Base-by-base conservation (phyloP, 1,284 basidiomycete species). In the Cryptococcus neoformans region DNA sequence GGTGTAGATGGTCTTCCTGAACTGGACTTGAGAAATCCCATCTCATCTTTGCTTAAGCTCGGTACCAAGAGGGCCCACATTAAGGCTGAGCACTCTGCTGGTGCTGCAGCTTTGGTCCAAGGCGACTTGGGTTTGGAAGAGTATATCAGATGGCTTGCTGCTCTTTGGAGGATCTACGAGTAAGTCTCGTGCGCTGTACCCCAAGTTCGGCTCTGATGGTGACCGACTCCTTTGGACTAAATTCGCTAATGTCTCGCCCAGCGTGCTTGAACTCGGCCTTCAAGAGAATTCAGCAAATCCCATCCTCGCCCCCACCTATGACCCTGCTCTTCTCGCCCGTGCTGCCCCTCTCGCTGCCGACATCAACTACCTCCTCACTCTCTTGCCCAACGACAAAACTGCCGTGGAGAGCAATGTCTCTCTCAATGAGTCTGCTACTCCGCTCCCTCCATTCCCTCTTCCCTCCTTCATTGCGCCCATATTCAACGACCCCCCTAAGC, bases 101-200 rank as follows among this genome's bases (percentile, higher is more conserved):
- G 83, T 35, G 87, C 87, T 1, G 79, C 78, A 38, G 83, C 82
- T 53, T 79, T 90, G 47, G 79, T 84, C 17, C 81, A 81, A 50
- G 87, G 87, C 12, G 79, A 83, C 64, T 80, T 89, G 42, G 79
- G 80, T 56, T 81, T 82, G 66, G 81, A 83, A 44, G 87, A 89
- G 69, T 89, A 89, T 70, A 75, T 85, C 16, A 81, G 83, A 48
- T 89, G 85, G 76, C 80, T 89, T 42, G 84, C 87, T 79, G 85
- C 88, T 79, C 81, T 91, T 8, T 89, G 86, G 83, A 83, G 88
- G 63, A 79, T 91, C 17, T 92, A 91, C 77, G 79, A 84, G 88
- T 90, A 66, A 78, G 86, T 82, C 1, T 7, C 46, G 11, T 38
- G 10, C 37, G 9, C 44, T 6, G 11, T 36, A 16, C 28, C n/a